phyloP scores from a whole-genome alignment of 371 early-diverging fungal species.

The Zychaea mexicana region DNA sequence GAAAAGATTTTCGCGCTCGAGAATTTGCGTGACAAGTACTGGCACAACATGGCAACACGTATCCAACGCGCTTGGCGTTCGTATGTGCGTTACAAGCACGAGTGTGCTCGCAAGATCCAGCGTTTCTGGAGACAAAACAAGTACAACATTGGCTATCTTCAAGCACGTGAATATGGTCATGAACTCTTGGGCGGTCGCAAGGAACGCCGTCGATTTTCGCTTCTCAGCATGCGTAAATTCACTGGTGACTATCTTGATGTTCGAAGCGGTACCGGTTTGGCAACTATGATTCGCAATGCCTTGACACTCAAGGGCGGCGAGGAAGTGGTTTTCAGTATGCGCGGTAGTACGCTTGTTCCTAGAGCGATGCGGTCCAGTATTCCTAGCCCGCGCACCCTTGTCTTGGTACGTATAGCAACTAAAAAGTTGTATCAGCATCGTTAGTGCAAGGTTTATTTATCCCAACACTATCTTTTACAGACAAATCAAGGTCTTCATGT shows the following conservation, averaged over 20 bases:
- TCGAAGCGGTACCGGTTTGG: conserved; percentile 65
- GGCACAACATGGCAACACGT: conserved; percentile 94
- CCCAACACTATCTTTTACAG: conserved; percentile 28
- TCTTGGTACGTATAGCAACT: conserved; percentile 59
- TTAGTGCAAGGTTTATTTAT: too few species aligned
- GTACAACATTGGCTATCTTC: conserved; percentile 86
- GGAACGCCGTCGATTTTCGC: conserved; percentile 87
- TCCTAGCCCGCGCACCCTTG: conserved; percentile 75
- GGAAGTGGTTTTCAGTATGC: conserved; percentile 67
- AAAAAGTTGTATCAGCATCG: not conserved
- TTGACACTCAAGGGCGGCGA: conserved; percentile 60
- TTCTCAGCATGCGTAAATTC: conserved; percentile 85
- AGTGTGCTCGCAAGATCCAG: conserved; percentile 79
- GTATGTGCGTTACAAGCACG: conserved; percentile 74
- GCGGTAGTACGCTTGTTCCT: conserved; percentile 71
- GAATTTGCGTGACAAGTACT: conserved; percentile 91
- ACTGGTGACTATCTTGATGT: conserved; percentile 92
- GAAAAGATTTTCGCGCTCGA: conserved; percentile 85
- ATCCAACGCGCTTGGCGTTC: conserved; percentile 93
- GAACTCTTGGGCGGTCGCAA: conserved; percentile 89
- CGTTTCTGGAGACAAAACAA: conserved; percentile 89
- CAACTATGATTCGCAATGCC: conserved; percentile 66
- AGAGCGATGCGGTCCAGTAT: conserved; percentile 80
- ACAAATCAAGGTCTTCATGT: conserved; percentile 65
- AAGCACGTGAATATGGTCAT: conserved; percentile 92